Conservation (phyloP, 805 yeast species). For the Kazachstania bromeliacearum region DNA sequence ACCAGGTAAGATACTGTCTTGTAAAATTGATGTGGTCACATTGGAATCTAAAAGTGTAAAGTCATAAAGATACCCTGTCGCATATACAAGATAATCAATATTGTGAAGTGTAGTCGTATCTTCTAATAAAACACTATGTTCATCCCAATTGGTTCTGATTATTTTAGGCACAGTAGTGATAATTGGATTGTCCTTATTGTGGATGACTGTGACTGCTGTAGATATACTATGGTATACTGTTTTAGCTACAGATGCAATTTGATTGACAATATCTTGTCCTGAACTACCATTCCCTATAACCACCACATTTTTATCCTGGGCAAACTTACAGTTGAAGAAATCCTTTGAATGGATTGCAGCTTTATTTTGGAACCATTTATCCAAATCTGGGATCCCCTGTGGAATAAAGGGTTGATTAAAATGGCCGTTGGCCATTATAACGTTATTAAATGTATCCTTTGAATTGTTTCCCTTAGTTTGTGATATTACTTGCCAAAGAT, state of each 20-base stretch:
- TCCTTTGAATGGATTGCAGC: conserved; percentile 34
- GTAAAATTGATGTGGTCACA: conserved; percentile 14
- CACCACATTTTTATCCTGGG: conserved; percentile 28
- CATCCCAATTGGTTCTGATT: conserved; percentile 16
- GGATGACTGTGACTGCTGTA: conserved; percentile 26
- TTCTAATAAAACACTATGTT: conserved; percentile 22
- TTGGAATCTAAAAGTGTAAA: conserved; percentile 33
- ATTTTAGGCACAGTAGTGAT: conserved; percentile 25
- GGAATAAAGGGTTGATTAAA: conserved; percentile 35
- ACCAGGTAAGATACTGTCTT: conserved; percentile 2
- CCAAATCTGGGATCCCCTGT: conserved; percentile 29
- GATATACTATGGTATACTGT: conserved; percentile 41
- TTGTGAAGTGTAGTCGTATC: conserved; percentile 25
- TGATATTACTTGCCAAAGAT: conserved; percentile 3
- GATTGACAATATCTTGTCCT: conserved; percentile 38
- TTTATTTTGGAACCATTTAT: conserved; percentile 27
- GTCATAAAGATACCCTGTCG: conserved; percentile 45
- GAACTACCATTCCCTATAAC: conserved; percentile 37
- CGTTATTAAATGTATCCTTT: conserved; percentile 30
- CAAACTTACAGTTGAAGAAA: conserved; percentile 28
- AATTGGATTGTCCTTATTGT: conserved; percentile 4
- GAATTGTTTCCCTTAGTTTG: conserved; percentile 4
- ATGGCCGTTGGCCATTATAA: conserved; percentile 38
- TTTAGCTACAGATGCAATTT: conserved; percentile 26
- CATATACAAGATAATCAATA: conserved; percentile 36